Evolutionary conservation across 139 green algal genomes (phyloP), one percentile per base, ranked within the genome.

Genomic region (Auxenochlorella pyrenoidosa): DNA sequence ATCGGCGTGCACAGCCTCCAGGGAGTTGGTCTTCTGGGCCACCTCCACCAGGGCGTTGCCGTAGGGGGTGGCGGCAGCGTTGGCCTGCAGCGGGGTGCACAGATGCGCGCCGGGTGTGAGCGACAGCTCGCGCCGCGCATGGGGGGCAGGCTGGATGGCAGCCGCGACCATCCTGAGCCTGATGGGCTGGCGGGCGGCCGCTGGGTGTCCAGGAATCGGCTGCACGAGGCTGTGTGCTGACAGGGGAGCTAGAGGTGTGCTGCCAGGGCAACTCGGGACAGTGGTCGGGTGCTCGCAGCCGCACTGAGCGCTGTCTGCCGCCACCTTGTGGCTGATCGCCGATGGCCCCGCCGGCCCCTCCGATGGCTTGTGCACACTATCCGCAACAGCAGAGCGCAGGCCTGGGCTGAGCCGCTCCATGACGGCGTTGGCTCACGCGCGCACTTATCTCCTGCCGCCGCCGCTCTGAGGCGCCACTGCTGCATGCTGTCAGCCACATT

Each of bases 21-120:
- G 94, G 51, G 89, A 92, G 81, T 93, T 93, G 84, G 96, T 96
- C 71, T 94, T 91, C 85, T 98, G 89, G 30, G 96, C 96, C 18
- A 98, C 92, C 68, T 99, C 95, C 4, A 99, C 88, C n/a, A 99
- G 94, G 26, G 97, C 98, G 87, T 95, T 97, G 75, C 97, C 98
- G 82, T 99, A 99, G 47, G 91, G 90, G 71, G 91, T 85, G 68
- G 92, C 66, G 16, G 66, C 66, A 5, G 66, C 66, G 30, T 34
- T 40, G 32, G 4, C 66, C 90, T 91, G 84, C 65, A 13, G 18
- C 21, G 34, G 5, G 75, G 38, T 34, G 1, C 28, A 32, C 6
- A 12, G 63, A 40, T 13, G 1, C 19, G 80, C 15, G 30, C 28
- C 59, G 77, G 10, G 79, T 5, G 38, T 30, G 28, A 54, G 66